phyloP scores from a whole-genome alignment of 371 early-diverging fungal species.

The Mucor racemosus region DNA sequence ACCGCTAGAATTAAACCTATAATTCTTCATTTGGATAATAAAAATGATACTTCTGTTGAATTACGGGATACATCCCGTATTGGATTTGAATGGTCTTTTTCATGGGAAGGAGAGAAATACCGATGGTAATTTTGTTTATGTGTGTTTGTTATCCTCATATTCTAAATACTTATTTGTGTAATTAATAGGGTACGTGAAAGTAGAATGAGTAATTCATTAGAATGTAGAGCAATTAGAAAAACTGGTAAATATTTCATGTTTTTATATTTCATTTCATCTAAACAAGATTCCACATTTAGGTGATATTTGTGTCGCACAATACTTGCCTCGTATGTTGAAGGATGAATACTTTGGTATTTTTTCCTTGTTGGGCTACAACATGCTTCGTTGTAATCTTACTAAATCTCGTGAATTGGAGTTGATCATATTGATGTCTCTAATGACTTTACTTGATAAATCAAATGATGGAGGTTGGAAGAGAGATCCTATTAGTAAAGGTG shows the following conservation, averaged over 20 bases:
- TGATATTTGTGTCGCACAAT: conserved; percentile 51
- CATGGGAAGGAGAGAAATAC: conserved; percentile 48
- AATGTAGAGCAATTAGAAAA: conserved; percentile 43
- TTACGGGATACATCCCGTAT: conserved; percentile 38
- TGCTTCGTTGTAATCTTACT: conserved; percentile 30
- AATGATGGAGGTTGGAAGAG: conserved; percentile 41
- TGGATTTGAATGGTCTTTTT: conserved; percentile 54
- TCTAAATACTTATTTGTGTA: neutral
- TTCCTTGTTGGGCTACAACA: conserved; percentile 45
- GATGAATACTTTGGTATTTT: conserved; percentile 53
- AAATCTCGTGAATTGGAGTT: conserved; percentile 35
- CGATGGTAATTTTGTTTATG: conserved; percentile 36
- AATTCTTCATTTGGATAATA: conserved; percentile 31
- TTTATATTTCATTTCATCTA: neutral
- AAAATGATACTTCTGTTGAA: conserved; percentile 19
- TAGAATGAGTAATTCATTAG: conserved; percentile 37
- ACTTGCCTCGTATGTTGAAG: conserved; percentile 45
- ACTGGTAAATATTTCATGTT: conserved; percentile 21
- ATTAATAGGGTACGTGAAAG: conserved; percentile 45
- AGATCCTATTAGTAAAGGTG: conserved; percentile 24
- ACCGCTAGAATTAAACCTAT: conserved; percentile 37
- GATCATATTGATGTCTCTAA: conserved; percentile 34
- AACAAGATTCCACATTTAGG: conserved; percentile 13
- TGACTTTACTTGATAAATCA: conserved; percentile 51
- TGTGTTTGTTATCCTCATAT: neutral